phyloP scores from a whole-genome alignment of 2,329 filamentous ascomycete species.

The Alternaria postmessia region DNA sequence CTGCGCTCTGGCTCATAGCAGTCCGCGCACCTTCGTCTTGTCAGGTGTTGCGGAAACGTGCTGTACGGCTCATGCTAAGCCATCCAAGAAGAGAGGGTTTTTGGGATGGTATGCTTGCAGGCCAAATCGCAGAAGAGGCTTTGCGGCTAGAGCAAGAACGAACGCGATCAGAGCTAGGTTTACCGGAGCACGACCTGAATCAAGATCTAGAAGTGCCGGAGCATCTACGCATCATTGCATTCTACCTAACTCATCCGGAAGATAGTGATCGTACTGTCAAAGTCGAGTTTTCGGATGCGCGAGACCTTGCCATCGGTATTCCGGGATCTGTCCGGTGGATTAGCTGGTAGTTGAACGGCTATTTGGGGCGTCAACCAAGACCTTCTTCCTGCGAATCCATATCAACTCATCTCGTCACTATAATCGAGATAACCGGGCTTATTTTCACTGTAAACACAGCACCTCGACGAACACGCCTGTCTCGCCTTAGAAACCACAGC shows the following conservation, averaged over 20 bases:
- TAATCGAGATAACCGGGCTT: neutral
- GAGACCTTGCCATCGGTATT: slow-evolving; percentile 24
- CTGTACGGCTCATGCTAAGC: slow-evolving; percentile 35
- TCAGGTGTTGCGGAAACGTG: slow-evolving; percentile 31
- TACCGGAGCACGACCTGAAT: neutral
- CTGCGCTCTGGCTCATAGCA: slow-evolving; percentile 39
- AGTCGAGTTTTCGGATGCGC: slow-evolving; percentile 31
- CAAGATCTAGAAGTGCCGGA: slow-evolving; percentile 31
- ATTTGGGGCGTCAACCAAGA: neutral
- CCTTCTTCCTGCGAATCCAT: neutral
- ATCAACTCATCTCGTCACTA: neutral
- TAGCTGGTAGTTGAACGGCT: slow-evolving; percentile 4
- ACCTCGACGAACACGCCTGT: neutral
- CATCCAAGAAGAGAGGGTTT: slow-evolving; percentile 57
- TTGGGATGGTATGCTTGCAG: slow-evolving; percentile 70
- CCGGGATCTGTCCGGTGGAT: slow-evolving; percentile 23
- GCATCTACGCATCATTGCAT: slow-evolving; percentile 27
- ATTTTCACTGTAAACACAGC: neutral
- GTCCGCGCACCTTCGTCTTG: slow-evolving; percentile 30
- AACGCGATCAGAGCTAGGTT: slow-evolving; percentile 21
- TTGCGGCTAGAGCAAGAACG: slow-evolving; percentile 40
- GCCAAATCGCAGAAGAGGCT: slow-evolving; percentile 35
- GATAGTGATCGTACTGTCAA: slow-evolving; percentile 25
- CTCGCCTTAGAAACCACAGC: neutral
- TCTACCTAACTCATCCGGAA: slow-evolving; percentile 30